These are phyloP conservation scores for Trichoderma asperelloides DNA, from an alignment of 495 filamentous ascomycete genomes.

Conservation along the genomic window DNA sequence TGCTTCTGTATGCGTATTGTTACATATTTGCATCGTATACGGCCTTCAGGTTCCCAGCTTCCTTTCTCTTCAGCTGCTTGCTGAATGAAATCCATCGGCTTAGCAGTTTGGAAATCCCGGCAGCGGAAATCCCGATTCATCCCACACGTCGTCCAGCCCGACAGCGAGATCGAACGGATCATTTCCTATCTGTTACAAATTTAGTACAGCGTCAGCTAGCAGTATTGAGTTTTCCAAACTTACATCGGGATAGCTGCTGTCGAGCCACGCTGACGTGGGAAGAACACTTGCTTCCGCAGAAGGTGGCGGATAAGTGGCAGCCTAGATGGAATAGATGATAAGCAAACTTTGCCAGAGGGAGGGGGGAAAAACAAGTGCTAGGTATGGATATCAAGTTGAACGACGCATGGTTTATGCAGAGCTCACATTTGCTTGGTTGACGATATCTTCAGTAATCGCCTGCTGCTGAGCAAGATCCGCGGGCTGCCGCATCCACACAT, in stretches of 20 bases:
- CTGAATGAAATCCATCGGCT: not conserved
- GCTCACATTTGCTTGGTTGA: not conserved
- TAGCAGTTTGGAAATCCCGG: conserved; percentile 4
- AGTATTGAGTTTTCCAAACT: not conserved
- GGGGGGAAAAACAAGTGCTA: no score
- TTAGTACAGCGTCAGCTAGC: not conserved
- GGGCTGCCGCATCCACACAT: conserved; percentile 11
- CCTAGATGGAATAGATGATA: not conserved
- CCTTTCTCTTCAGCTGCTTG: not conserved
- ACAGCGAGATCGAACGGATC: not conserved
- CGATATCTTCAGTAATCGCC: not conserved
- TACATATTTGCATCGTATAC: no score
- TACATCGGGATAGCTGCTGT: not conserved
- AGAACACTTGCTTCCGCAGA: not conserved
- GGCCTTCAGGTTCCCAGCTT: not conserved
- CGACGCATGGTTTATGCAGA: not conserved
- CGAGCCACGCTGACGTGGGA: not conserved
- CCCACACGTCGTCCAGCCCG: not conserved
- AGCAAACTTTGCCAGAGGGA: not conserved
- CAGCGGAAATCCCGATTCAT: conserved; percentile 2
- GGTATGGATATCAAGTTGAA: not conserved
- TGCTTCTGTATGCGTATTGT: no score
- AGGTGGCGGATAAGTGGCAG: not conserved
- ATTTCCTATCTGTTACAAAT: not conserved
- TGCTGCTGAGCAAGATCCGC: not conserved